These are phyloP conservation scores for Candida ascalaphidarum DNA, from an alignment of 805 yeast genomes.

Conservation along the genomic window DNA sequence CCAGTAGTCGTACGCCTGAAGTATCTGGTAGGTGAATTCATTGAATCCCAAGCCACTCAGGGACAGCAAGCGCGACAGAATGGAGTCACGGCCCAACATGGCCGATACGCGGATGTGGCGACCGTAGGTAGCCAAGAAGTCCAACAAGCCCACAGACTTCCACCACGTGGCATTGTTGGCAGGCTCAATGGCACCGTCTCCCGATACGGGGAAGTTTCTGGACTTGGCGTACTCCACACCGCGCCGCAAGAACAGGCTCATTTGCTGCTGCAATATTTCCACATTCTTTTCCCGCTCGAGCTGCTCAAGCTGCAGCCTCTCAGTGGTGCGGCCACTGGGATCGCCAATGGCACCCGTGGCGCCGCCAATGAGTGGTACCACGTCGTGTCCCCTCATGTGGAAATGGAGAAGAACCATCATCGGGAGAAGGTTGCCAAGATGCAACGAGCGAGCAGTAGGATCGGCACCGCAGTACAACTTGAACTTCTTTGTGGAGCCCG, in stretches of 20 bases:
- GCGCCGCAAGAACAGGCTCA: conserved; percentile 48
- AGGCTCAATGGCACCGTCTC: conserved; percentile 30
- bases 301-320: conserved; percentile 53
- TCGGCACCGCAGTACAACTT: conserved; percentile 91
- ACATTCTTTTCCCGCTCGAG: conserved; percentile 50
- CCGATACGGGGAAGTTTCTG: conserved; percentile 27
- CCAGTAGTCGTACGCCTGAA: conserved; percentile 92
- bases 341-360: conserved; percentile 97
- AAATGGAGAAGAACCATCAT: conserved; percentile 79
- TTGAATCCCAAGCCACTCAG: conserved; percentile 83
- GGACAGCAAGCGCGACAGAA: conserved; percentile 61
- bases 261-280: conserved; percentile 49
- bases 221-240: conserved; percentile 57
- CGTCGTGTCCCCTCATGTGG: conserved; percentile 72
- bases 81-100: conserved; percentile 86
- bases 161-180: conserved; percentile 82
- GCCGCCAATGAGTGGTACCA: conserved; percentile 83
- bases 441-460: conserved; percentile 86
- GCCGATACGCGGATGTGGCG: conserved; percentile 70
- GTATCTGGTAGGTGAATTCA: conserved; percentile 86
- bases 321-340: conserved; percentile 86
- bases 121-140: conserved; percentile 72
- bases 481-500: conserved; percentile 21
- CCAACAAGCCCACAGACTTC: conserved; percentile 66
- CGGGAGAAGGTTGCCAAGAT: conserved; percentile 86